Base-by-base conservation (phyloP, 2,329 filamentous ascomycete species). In the Stromatinia cepivora region DNA sequence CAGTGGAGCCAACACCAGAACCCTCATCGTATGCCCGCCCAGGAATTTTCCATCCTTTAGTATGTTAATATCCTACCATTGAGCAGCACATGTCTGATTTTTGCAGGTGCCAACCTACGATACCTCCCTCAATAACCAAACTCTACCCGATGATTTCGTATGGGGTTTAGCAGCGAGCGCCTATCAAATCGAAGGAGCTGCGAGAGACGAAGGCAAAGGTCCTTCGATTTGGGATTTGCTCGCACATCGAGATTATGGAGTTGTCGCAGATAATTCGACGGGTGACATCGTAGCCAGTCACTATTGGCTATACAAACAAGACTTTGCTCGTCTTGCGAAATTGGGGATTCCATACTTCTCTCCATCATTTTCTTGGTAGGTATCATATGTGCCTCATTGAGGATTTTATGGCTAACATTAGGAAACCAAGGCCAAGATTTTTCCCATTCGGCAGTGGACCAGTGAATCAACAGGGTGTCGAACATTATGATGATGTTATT, bases 281-380 rank as follows among this genome's bases (percentile, higher is more conserved):
- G 84, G 83, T 2, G 85, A 87, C 71, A 77, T 87, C 28, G 81
- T 81, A 0, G 81, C 82, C 54, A 83, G 84, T 76, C 81, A 85
- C 64, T 86, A 86, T 74, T 86, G 84, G 69, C 77, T 84, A 3
- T 87, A 86, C 74, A 86, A 86, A 74, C 84, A 86, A 74, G 84
- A 86, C 54, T 85, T 87, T 56, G 84, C 83, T 69, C 80, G 84
- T 0, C 79, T 86, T 11, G 84, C 84, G 0, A 79, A 82, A 3
- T 80, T 87, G 76, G 85, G 85, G 0, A 80, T 85, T 11, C 82
- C 84, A 62, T 86, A 84, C 75, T 82, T 83, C 3, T 86, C 77
- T 6, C 75, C 76, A 0, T 78, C 77, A 22, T 77, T 79, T 46
- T 77, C 76, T 17, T 79, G 77, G 76, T 75, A 45, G 34, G 67